Conservation (phyloP, 805 yeast genomes). For the Kodamaea neixiangensis region DNA sequence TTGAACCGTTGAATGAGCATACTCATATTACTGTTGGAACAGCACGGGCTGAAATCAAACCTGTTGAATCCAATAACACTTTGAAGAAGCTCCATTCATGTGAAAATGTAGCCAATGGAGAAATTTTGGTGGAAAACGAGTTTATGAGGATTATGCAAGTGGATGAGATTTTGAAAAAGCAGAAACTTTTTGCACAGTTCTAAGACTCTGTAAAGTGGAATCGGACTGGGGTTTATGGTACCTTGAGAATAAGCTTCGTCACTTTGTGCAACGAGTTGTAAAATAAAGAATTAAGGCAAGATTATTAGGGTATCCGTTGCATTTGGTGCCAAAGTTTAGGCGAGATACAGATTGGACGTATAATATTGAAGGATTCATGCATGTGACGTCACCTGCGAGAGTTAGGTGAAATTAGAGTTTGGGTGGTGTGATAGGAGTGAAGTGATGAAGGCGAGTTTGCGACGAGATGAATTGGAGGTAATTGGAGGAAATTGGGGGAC, state of each 20-base stretch:
- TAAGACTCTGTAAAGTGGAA: not conserved
- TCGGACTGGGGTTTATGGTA: not conserved
- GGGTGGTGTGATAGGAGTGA: not conserved
- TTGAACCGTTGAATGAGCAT: constrained; percentile 38
- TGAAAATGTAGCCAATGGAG: not conserved
- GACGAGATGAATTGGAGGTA: not conserved
- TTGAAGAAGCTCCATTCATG: constrained; percentile 5
- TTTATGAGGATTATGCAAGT: not conserved
- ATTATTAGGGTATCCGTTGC: not conserved
- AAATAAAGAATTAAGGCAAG: not conserved
- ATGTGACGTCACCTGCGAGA: not conserved
- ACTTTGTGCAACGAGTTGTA: not conserved
- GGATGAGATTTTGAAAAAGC: not conserved
- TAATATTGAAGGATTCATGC: not conserved
- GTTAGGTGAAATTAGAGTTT: not conserved
- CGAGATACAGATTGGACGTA: not conserved
- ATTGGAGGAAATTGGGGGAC: not conserved
- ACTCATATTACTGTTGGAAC: constrained; percentile 79
- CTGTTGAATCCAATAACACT: constrained; percentile 52
- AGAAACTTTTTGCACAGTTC: constrained; percentile 6
- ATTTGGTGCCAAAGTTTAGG: not conserved
- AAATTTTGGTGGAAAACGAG: not conserved
- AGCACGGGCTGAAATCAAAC: constrained; percentile 39
- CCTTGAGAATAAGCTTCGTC: not conserved
- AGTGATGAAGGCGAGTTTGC: not conserved